phyloP scores from a whole-genome alignment of 2,329 filamentous ascomycete species.

The Scytalidium sp. region DNA sequence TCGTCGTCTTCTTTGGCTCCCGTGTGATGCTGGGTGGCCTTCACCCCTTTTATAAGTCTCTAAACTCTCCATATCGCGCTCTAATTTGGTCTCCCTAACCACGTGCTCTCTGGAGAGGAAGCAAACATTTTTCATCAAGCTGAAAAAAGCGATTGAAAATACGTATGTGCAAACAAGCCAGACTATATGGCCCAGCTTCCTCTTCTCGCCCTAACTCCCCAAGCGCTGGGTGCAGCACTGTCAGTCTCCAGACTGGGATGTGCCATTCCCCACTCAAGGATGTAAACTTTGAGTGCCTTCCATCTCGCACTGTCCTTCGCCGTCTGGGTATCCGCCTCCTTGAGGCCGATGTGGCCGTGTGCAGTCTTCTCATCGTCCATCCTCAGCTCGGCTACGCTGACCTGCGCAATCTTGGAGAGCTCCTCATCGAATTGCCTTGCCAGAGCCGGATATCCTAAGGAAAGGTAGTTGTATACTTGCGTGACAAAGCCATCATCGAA shows the following conservation, averaged over 20 bases:
- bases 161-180: too few species aligned
- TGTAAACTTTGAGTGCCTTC: slow-evolving; percentile 79
- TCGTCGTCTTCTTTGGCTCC: too few species aligned
- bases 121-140: too few species aligned
- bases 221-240: slow-evolving; percentile 53
- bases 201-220: slow-evolving; percentile 64
- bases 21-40: too few species aligned
- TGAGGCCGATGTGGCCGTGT: slow-evolving; percentile 69
- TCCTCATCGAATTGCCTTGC: slow-evolving; percentile 83
- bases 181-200: slow-evolving; percentile 70
- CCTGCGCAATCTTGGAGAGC: slow-evolving; percentile 74
- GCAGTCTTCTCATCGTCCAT: slow-evolving; percentile 66
- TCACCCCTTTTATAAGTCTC: too few species aligned
- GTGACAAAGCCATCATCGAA: slow-evolving; percentile 85
- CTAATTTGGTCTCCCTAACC: too few species aligned
- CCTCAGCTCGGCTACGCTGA: slow-evolving; percentile 66
- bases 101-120: too few species aligned
- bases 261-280: slow-evolving; percentile 86
- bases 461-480: slow-evolving; percentile 96
- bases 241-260: slow-evolving; percentile 67
- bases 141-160: too few species aligned
- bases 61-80: too few species aligned
- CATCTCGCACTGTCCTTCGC: slow-evolving; percentile 54
- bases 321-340: slow-evolving; percentile 37
- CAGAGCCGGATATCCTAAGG: slow-evolving; percentile 83